These are phyloP conservation scores for Penicillium expansum DNA, from an alignment of 2,329 filamentous ascomycete genomes.

Conservation along the genomic window DNA sequence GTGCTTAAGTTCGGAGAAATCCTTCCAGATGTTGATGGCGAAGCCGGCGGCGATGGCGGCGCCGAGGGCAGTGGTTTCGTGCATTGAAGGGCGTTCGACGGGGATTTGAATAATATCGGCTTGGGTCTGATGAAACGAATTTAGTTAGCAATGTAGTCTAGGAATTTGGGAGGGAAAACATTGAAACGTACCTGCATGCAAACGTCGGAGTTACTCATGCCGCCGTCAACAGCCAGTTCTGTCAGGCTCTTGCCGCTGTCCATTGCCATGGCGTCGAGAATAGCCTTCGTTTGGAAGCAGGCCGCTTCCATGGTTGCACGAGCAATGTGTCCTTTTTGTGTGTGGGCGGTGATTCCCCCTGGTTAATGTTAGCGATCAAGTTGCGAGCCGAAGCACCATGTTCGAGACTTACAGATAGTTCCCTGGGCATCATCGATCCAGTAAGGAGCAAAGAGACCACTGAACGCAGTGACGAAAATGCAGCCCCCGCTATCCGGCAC, in stretches of 20 bases:
- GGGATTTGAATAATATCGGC: constrained; percentile 81
- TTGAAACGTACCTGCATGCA: constrained; percentile 67
- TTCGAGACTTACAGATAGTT: constrained; percentile 64
- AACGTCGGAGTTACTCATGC: constrained; percentile 82
- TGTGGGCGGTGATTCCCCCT: constrained; percentile 83
- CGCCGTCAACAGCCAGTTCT: constrained; percentile 79
- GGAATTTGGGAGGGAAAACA: constrained; percentile 48
- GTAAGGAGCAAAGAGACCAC: constrained; percentile 85
- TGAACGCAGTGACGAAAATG: constrained; percentile 86
- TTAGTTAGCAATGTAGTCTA: constrained; percentile 14
- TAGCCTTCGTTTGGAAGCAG: constrained; percentile 89
- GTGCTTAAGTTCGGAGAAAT: constrained; percentile 68
- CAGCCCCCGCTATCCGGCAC: constrained; percentile 78
- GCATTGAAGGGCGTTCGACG: constrained; percentile 81
- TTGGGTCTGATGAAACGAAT: constrained; percentile 56
- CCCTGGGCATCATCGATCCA: constrained; percentile 93
- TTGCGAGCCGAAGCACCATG: neutral
- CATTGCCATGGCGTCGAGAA: constrained; percentile 85
- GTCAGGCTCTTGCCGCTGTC: constrained; percentile 75
- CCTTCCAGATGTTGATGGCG: constrained; percentile 73
- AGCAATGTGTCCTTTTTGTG: constrained; percentile 79
- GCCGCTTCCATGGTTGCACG: constrained; percentile 87
- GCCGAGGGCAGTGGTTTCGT: constrained; percentile 84
- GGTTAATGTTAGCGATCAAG: constrained; percentile 10
- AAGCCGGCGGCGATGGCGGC: constrained; percentile 86